Conservation (phyloP, 2,329 filamentous ascomycete species). For the Trichothecium roseum region DNA sequence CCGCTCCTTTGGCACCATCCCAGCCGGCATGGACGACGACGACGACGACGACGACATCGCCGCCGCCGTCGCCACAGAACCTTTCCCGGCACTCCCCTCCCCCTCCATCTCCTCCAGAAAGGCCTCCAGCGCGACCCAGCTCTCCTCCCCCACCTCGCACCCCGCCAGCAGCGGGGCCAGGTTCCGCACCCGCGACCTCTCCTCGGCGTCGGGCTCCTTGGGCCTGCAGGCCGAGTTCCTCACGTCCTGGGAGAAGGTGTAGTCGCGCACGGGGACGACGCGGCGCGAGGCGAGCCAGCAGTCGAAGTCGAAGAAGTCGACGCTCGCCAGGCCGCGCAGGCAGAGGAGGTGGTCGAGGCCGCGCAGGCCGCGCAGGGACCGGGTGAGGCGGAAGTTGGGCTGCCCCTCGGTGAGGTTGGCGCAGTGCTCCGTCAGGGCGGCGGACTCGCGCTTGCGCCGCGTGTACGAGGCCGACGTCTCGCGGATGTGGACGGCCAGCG, state of each 20-base stretch:
- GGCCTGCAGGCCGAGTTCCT: constrained; percentile 11
- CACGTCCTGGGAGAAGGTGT: constrained; percentile 16
- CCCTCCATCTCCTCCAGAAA: not conserved
- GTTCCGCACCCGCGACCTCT: constrained; percentile 9
- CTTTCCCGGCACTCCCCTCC: not conserved
- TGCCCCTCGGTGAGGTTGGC: constrained; percentile 21
- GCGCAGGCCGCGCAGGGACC: constrained; percentile 29
- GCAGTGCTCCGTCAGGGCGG: constrained; percentile 12
- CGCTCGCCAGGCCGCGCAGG: constrained; percentile 30
- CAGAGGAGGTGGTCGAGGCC: constrained; percentile 32
- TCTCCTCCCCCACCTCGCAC: not conserved
- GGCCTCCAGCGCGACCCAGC: not conserved
- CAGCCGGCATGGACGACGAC: not conserved
- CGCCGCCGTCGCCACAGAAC: not conserved
- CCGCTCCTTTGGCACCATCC: not conserved
- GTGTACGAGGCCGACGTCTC: constrained; percentile 20
- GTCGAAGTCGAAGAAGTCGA: constrained; percentile 30
- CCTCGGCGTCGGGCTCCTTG: constrained; percentile 7
- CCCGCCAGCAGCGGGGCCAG: constrained; percentile 10
- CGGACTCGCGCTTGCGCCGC: constrained; percentile 26
- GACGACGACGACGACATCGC: not conserved
- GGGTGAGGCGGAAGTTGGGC: constrained; percentile 24
- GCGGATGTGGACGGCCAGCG: constrained; percentile 26
- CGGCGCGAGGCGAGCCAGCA: constrained; percentile 6
- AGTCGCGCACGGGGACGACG: constrained; percentile 15